phyloP scores from a whole-genome alignment of 1,139 yeast genomes.

The Suhomyces guaymorum region DNA sequence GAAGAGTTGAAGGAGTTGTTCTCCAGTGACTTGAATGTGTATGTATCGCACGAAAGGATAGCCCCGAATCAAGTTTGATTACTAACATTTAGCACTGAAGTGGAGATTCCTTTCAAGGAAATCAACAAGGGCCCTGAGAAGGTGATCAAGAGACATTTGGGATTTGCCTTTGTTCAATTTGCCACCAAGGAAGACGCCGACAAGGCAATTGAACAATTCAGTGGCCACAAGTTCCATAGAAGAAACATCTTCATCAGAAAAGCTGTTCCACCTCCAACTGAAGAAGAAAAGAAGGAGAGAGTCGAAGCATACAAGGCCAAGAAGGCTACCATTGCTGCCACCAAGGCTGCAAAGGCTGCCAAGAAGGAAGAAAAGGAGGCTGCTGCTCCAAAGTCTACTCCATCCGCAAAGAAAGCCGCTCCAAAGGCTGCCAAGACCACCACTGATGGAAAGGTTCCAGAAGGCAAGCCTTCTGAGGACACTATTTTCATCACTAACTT shows the following conservation, averaged over 20 bases:
- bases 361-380: conserved; percentile 15
- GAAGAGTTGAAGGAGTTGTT: conserved; percentile 51
- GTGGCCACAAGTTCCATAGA: conserved; percentile 47
- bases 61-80: background rate
- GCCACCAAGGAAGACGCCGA: conserved; percentile 46
- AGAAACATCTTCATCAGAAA: conserved; percentile 51
- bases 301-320: conserved; percentile 40
- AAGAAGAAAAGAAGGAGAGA: conserved; percentile 45
- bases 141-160: conserved; percentile 43
- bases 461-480: conserved; percentile 55
- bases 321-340: conserved; percentile 25
- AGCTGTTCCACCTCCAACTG: conserved; percentile 55
- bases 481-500: conserved; percentile 62
- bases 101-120: conserved; percentile 45
- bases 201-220: conserved; percentile 45
- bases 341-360: conserved; percentile 20
- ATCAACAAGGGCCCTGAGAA: conserved; percentile 32
- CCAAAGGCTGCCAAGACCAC: conserved; percentile 11
- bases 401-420: conserved; percentile 10
- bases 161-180: conserved; percentile 58
- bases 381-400: conserved; percentile 12
- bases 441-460: conserved; percentile 38
- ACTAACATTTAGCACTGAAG: conserved; percentile 24
- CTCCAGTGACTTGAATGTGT: conserved; percentile 40
- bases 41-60: conserved; percentile 23